Evolutionary conservation across 306 rosid genomes (phyloP).

Genomic region (Casuarina equisetifolia): DNA sequence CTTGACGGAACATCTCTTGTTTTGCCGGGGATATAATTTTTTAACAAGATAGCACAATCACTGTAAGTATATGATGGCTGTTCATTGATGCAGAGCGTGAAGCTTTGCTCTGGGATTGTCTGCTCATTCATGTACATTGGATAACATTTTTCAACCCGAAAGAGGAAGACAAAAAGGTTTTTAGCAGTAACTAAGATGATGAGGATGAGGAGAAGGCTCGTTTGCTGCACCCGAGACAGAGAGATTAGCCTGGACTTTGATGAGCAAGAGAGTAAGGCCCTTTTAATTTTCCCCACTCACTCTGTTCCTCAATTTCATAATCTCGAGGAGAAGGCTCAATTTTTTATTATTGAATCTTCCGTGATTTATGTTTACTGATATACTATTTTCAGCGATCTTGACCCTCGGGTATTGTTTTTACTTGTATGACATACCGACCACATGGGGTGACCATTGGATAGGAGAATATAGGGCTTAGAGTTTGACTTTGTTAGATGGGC

Average conservation of each 20-base stretch:
- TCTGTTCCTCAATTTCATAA: background rate
- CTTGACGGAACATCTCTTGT: constrained; percentile 1
- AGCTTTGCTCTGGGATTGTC: constrained; percentile 23
- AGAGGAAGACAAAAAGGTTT: background rate
- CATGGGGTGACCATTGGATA: constrained; percentile 1
- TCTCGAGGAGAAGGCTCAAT: no score
- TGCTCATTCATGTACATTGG: background rate
- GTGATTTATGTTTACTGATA: constrained; percentile 16
- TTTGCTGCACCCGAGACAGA: constrained; percentile 27
- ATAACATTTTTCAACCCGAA: background rate
- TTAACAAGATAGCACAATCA: constrained; percentile 16
- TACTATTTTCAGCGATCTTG: background rate
- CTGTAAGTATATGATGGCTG: background rate
- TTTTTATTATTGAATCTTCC: background rate
- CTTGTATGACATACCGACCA: background rate
- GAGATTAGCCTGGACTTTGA: constrained; percentile 77
- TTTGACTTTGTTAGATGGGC: background rate
- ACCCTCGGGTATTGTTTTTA: background rate
- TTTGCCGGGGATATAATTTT: background rate
- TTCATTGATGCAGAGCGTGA: constrained; percentile 33
- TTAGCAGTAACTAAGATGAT: background rate
- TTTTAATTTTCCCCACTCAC: background rate
- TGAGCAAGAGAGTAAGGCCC: constrained; percentile 68
- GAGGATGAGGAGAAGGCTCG: no score
- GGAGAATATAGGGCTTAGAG: background rate